A percentile compares a stretch with the other conserved stretches of the same genome.
Conservation (phyloP, 257 asterid genomes). For the Nicotiana undulata region DNA sequence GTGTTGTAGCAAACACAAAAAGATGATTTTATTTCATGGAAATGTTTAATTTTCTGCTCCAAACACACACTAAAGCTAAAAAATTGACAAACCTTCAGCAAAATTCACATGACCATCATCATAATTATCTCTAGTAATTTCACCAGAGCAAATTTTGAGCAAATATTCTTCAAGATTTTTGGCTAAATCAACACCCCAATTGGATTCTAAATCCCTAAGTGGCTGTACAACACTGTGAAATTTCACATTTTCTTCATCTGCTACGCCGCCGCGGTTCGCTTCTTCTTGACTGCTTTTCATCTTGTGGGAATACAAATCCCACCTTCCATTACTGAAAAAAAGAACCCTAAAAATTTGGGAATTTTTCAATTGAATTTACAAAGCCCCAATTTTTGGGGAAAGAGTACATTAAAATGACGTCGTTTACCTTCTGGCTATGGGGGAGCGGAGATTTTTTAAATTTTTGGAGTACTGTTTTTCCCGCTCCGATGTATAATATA, state of each 20-base stretch:
- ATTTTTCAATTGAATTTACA: neutral
- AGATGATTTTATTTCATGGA: too few relatives aligned
- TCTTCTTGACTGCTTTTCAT: neutral
- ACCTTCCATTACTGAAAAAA: neutral
- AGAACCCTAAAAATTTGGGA: neutral
- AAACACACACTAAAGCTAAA: neutral
- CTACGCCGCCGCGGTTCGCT: neutral
- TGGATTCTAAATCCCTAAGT: conserved; percentile 71
- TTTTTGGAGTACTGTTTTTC: neutral
- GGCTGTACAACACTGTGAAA: conserved; percentile 65
- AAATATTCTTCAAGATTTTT: conserved; percentile 78
- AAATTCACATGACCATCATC: conserved; percentile 62
- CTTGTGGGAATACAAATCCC: neutral
- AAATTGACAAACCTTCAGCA: conserved; percentile 57
- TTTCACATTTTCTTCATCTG: conserved; percentile 19
- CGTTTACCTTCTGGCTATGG: neutral
- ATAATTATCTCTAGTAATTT: conserved; percentile 30
- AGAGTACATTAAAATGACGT: neutral
- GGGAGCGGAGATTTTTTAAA: neutral
- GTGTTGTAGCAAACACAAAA: too few relatives aligned
- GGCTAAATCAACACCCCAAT: conserved; percentile 87
- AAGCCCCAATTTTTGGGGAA: neutral
- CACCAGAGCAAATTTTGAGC: conserved; percentile 83
- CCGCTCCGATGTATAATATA: neutral
- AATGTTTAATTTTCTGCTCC: too few relatives aligned